phyloP scores from a whole-genome alignment of 192 early-diverging fungal genomes.

The Globomyces pollinis-pini region DNA sequence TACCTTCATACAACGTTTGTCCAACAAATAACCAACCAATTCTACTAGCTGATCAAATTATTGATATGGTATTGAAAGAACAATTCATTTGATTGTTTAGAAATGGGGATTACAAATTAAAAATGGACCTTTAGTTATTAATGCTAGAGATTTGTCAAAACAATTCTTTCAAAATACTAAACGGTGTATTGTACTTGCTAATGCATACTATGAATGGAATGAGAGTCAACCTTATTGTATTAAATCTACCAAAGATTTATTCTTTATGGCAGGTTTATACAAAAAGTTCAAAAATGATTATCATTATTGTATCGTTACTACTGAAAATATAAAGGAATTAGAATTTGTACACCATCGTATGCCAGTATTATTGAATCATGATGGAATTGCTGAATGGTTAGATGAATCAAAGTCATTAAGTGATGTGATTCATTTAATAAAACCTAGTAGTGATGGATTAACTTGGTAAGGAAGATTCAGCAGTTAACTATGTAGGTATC shows the following conservation, averaged over 20 bases:
- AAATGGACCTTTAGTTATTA: neutral
- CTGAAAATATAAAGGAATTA: neutral
- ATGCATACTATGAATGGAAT: constrained; percentile 3
- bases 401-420: too few species aligned
- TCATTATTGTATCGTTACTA: neutral
- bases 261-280: constrained; percentile 2
- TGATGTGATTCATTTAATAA: too few species aligned
- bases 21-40: neutral
- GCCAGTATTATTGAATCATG: neutral
- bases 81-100: neutral
- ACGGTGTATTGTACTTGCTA: neutral
- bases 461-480: too few species aligned
- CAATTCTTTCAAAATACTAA: neutral
- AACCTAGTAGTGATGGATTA: too few species aligned
- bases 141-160: too few species aligned
- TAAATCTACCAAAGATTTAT: neutral
- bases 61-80: neutral
- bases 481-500: too few species aligned
- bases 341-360: neutral
- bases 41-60: neutral
- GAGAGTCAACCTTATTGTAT: constrained; percentile 2
- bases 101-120: neutral
- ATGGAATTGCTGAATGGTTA: neutral
- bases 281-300: neutral
- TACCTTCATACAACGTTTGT: neutral